Evolutionary conservation across 306 rosid species (phyloP).

Genomic region (Pterocarpus macrocarpus): DNA sequence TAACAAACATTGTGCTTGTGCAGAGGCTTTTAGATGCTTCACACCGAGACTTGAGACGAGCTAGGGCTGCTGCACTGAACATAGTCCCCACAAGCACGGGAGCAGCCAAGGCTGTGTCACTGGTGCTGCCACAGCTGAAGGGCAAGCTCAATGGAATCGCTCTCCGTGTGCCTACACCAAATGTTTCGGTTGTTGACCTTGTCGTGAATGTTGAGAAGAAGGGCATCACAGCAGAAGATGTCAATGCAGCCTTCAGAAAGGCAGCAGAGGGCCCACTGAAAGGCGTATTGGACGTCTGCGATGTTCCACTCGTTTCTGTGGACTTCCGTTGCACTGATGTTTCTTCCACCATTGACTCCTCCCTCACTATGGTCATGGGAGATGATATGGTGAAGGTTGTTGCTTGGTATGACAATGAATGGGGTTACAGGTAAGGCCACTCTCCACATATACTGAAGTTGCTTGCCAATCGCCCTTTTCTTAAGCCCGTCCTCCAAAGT

Average conservation of each 20-base stretch:
- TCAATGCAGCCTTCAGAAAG: constrained; percentile 92
- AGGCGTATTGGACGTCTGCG: constrained; percentile 94
- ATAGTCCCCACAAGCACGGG: constrained; percentile 99
- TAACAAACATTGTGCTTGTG: constrained; percentile 16
- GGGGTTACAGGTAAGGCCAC: constrained; percentile 95
- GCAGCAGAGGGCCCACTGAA: constrained; percentile 88
- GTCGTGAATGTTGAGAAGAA: constrained; percentile 89
- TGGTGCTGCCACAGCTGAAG: constrained; percentile 90
- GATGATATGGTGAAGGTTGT: constrained; percentile 99
- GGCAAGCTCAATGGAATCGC: constrained; percentile 99
- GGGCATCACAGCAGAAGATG: constrained; percentile 91
- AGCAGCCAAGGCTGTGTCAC: constrained; percentile 97
- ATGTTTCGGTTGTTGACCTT: constrained; percentile 95
- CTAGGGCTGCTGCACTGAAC: constrained; percentile 96
- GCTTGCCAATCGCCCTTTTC: too few relatives aligned
- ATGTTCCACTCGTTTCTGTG: constrained; percentile 89
- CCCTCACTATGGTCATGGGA: constrained; percentile 98
- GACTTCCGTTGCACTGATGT: constrained; percentile 95
- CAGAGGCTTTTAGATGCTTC: constrained; percentile 99
- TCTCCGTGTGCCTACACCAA: constrained; percentile 96
- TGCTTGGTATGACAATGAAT: constrained; percentile 99
- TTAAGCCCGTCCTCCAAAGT: neutral
- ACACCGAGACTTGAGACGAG: constrained; percentile 95
- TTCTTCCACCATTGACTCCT: constrained; percentile 92
- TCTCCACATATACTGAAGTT: neutral